Evolutionary conservation across 768 basidiomycete species (phyloP).

Genomic region (Tricholoma matsutake): DNA sequence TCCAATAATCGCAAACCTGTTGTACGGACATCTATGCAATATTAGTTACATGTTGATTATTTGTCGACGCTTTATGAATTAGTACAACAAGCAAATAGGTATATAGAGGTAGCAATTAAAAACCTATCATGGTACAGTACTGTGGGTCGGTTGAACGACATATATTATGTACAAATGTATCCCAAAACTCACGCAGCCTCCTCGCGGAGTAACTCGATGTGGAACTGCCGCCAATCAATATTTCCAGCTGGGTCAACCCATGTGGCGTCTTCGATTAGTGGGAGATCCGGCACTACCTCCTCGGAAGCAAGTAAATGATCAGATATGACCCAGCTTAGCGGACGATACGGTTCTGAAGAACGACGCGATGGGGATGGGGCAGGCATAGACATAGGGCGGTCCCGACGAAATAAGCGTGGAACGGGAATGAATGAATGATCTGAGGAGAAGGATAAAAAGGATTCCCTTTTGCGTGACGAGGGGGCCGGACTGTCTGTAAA

Average conservation of each 20-base stretch:
- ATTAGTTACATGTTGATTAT: neutral
- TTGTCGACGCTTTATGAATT: neutral
- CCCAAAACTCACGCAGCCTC: slow-evolving; percentile 12
- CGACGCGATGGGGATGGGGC: slow-evolving; percentile 25
- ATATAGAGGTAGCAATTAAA: neutral
- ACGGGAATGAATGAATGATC: slow-evolving; percentile 21
- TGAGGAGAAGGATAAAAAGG: slow-evolving; percentile 40
- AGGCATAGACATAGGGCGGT: slow-evolving; percentile 30
- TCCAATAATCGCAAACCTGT: neutral
- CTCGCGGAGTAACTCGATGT: slow-evolving; percentile 39
- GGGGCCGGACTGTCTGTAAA: slow-evolving; percentile 27
- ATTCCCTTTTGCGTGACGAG: slow-evolving; percentile 30
- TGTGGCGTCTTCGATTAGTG: slow-evolving; percentile 23
- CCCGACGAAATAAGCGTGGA: slow-evolving; percentile 16
- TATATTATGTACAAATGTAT: neutral
- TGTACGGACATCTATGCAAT: neutral
- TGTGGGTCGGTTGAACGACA: neutral
- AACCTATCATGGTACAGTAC: neutral
- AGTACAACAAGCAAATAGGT: neutral
- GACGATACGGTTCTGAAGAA: slow-evolving; percentile 30
- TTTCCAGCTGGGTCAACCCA: slow-evolving; percentile 34
- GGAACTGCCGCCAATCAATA: slow-evolving; percentile 59
- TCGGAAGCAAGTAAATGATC: slow-evolving; percentile 39
- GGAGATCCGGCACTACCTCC: slow-evolving; percentile 29
- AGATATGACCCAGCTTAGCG: slow-evolving; percentile 26